phyloP scores from a whole-genome alignment of 768 basidiomycete species.

The Hemileccinum impolitum region DNA sequence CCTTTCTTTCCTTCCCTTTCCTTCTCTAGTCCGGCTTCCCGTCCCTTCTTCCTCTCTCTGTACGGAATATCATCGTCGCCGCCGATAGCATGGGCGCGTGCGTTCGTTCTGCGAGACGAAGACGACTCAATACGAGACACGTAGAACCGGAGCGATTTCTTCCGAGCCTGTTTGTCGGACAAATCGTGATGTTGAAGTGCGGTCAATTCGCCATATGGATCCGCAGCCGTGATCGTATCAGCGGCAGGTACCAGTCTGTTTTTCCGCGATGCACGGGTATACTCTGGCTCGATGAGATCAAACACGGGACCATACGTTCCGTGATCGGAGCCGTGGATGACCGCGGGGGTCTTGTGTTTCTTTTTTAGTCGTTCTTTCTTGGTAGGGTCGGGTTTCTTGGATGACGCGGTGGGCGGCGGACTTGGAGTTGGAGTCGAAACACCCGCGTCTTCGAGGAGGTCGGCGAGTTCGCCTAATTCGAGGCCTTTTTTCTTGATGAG shows the following conservation, averaged over 20 bases:
- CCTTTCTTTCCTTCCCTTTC: constrained; percentile 37
- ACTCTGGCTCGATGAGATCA: constrained; percentile 80
- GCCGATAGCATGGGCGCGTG: constrained; percentile 64
- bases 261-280: constrained; percentile 21
- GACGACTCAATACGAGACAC: constrained; percentile 87
- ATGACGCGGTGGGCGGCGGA: constrained; percentile 3
- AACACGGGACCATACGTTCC: constrained; percentile 44
- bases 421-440: constrained; percentile 1
- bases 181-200: constrained; percentile 68
- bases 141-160: constrained; percentile 87
- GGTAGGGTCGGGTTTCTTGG: constrained; percentile 1
- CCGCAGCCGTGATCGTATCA: constrained; percentile 7
- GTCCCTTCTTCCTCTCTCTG: constrained; percentile 65
- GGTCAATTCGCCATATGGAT: constrained; percentile 71
- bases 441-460: constrained; percentile 53
- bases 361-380: constrained; percentile 48
- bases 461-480: constrained; percentile 49
- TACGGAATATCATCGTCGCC: constrained; percentile 98
- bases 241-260: constrained; percentile 4
- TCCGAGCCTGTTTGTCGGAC: constrained; percentile 78
- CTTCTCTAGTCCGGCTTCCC: constrained; percentile 51
- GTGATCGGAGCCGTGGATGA: constrained; percentile 9
- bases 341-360: constrained; percentile 49
- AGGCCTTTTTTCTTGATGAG: constrained; percentile 36
- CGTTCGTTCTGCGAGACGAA: constrained; percentile 68